phyloP scores from a whole-genome alignment of 768 basidiomycete species.

The Strobilomyces dryophilus region DNA sequence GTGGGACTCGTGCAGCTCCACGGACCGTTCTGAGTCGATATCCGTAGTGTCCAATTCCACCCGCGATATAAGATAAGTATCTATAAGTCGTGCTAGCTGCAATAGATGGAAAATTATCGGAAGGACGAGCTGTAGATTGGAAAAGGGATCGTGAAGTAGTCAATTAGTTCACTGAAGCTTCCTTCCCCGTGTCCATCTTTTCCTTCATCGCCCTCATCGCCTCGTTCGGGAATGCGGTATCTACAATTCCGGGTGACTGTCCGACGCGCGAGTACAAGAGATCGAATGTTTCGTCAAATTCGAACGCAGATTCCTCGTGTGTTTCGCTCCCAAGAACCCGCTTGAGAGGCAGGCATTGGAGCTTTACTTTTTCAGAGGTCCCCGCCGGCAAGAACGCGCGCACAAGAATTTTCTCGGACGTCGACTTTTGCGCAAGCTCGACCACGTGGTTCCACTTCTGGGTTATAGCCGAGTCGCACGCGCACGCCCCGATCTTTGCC shows the following conservation, averaged over 20 bases:
- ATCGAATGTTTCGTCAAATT: slow-evolving; percentile 20
- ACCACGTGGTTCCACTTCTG: slow-evolving; percentile 27
- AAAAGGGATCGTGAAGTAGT: not conserved
- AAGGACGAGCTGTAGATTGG: not conserved
- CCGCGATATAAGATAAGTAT: not conserved
- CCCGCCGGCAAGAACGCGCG: slow-evolving; percentile 28
- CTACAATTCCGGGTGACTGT: slow-evolving; percentile 16
- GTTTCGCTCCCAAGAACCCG: slow-evolving; percentile 10
- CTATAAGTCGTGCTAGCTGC: not conserved
- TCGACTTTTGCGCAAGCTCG: slow-evolving; percentile 24
- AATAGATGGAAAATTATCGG: slow-evolving; percentile 3
- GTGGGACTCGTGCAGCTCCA: not conserved
- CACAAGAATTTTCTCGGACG: slow-evolving; percentile 20
- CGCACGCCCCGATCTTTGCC: slow-evolving; percentile 15
- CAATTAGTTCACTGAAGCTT: not conserved
- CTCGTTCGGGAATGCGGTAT: slow-evolving; percentile 21
- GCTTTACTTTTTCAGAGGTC: slow-evolving; percentile 20
- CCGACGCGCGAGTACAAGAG: slow-evolving; percentile 24
- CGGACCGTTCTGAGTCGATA: slow-evolving; percentile 1
- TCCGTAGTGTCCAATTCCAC: not conserved
- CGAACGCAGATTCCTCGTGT: slow-evolving; percentile 17
- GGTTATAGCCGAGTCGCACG: slow-evolving; percentile 17
- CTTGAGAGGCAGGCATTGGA: slow-evolving; percentile 24
- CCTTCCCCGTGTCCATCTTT: slow-evolving; percentile 1
- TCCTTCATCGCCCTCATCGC: slow-evolving; percentile 13